Evolutionary conservation across 768 basidiomycete genomes (phyloP), one percentile per base, ranked within the genome.

Genomic region (Hypsizygus marmoreus): DNA sequence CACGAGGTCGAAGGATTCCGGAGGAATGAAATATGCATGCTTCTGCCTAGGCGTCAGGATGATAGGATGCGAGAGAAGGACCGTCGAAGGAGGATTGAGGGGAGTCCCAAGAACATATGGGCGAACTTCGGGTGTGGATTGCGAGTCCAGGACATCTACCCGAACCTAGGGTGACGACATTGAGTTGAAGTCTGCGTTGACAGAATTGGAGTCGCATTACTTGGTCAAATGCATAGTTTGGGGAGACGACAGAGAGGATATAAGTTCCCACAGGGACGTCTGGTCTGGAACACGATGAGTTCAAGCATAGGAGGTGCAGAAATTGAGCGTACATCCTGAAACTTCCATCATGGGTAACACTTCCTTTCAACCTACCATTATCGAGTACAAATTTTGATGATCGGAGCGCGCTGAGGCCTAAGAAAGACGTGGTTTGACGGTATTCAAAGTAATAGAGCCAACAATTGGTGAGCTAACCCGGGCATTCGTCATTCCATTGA

Each of bases 41-140:
- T 74, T 81, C 45, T 74, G 70, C 43, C 77, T 78, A 4, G 86
- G 73, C 1, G 65, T 58, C 38, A 92, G 60, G 8, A 66, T 62
- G 37, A 90, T 69, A 0, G 88, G 88, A 59, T 88, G 80, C 4
- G 79, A 69, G 8, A 90, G 72, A 14, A 75, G 57, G 26, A 82
- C 64, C 4, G 74, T 60, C 4, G 83, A 71, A 2, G 79, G 66
- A 12, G 86, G 80, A 33, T 79, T 74, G 43, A 89, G 60, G 6
- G 88, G 82, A 1, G 88, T 88, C 36, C 87, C 89, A 37, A 79
- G 66, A 39, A 81, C 58, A 58, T 89, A 84, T 5, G 88, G 80
- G 28, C 76, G 74, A 22, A 84, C 74, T 61, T 87, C 77, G 45
- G 65, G 60, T 28, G 50, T 43, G 25, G 64, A 51, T 22, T 55